phyloP scores from a whole-genome alignment of 2,329 filamentous ascomycete genomes.

The Fusarium gaditjirri region DNA sequence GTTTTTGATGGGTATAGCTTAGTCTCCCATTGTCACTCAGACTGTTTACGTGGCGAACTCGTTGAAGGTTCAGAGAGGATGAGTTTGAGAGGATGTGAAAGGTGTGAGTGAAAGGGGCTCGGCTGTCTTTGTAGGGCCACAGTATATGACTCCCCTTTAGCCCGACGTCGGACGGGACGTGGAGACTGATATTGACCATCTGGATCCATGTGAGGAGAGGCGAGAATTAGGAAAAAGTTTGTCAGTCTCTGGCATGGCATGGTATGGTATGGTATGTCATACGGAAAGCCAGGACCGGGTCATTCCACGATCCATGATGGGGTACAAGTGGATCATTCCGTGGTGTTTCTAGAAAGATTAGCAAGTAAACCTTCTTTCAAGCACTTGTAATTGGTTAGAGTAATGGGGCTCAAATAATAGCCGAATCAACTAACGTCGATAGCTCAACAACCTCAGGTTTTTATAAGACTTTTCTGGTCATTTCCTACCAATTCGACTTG shows the following conservation, averaged over 20 bases:
- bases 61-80: background rate
- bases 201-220: slow-evolving; percentile 20
- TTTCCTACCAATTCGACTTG: background rate
- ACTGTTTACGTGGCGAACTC: slow-evolving; percentile 9
- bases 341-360: slow-evolving; percentile 31
- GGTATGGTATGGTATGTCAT: slow-evolving; percentile 19
- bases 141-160: slow-evolving; percentile 18
- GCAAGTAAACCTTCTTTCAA: background rate
- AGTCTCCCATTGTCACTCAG: slow-evolving; percentile 40
- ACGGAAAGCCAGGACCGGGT: slow-evolving; percentile 7
- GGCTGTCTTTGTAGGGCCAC: slow-evolving; percentile 25
- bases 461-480: background rate
- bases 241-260: slow-evolving; percentile 26
- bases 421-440: slow-evolving; percentile 17
- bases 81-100: background rate
- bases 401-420: background rate
- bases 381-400: slow-evolving; percentile 1
- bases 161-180: slow-evolving; percentile 31
- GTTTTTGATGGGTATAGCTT: slow-evolving; percentile 6
- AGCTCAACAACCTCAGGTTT: background rate
- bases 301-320: slow-evolving; percentile 32
- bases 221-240: slow-evolving; percentile 27
- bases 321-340: slow-evolving; percentile 13
- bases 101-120: slow-evolving; percentile 7
- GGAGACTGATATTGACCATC: background rate